Evolutionary conservation across 805 yeast genomes (phyloP).

Genomic region (Komagataella pastoris): DNA sequence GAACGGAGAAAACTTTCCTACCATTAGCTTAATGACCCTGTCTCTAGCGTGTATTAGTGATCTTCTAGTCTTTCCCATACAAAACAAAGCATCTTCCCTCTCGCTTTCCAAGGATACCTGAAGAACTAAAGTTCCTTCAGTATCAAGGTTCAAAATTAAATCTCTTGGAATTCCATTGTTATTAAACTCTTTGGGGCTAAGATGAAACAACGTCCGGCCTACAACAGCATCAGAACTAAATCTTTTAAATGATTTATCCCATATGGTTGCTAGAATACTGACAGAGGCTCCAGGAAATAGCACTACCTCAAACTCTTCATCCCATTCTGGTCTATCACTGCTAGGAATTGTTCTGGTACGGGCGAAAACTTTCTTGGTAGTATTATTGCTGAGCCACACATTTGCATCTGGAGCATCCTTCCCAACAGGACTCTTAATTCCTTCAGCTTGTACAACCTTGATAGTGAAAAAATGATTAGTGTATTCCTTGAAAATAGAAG

Average conservation of each 20-base stretch:
- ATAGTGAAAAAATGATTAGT: constrained; percentile 1
- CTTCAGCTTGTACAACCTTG: background rate
- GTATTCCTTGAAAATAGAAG: constrained; percentile 5
- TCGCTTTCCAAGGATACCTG: constrained; percentile 72
- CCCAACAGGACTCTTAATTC: background rate
- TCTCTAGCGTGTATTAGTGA: constrained; percentile 51
- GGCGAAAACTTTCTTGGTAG: constrained; percentile 3
- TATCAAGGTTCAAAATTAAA: constrained; percentile 41
- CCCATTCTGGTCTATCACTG: constrained; percentile 68
- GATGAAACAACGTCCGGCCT: constrained; percentile 46
- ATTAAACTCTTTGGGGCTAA: constrained; percentile 49
- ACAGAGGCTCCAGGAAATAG: background rate
- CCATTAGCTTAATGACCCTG: constrained; percentile 54
- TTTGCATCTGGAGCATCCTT: background rate
- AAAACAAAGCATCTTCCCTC: constrained; percentile 66
- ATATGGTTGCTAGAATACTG: constrained; percentile 11
- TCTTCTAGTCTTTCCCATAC: constrained; percentile 64
- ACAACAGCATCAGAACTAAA: constrained; percentile 45
- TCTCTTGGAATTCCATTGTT: constrained; percentile 62
- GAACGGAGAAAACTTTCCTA: constrained; percentile 56
- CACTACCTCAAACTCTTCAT: constrained; percentile 36
- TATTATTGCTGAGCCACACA: background rate
- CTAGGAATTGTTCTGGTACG: constrained; percentile 54
- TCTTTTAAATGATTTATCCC: constrained; percentile 42
- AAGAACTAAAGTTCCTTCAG: constrained; percentile 55